These are phyloP conservation scores for Phytophthora ohioensis DNA, from an alignment of 352 stramenopile species.

Conservation along the genomic window DNA sequence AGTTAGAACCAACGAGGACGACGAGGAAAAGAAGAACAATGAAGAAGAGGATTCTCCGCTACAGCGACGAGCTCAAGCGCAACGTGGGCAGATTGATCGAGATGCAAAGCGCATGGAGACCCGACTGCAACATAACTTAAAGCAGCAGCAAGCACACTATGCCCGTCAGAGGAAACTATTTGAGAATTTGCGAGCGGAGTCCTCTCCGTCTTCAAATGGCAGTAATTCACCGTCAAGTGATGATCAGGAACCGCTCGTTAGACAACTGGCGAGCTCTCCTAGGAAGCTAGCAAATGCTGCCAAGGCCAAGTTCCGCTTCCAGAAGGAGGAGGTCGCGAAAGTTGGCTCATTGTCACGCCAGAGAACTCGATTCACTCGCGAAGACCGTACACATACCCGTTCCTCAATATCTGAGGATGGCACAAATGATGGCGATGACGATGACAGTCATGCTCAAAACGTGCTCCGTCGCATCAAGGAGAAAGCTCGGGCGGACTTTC, in stretches of 20 bases:
- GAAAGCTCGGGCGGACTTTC: constrained; percentile 47
- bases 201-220: constrained; percentile 23
- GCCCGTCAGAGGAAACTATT: constrained; percentile 67
- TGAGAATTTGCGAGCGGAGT: constrained; percentile 50
- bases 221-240: constrained; percentile 15
- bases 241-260: not conserved
- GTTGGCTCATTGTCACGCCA: constrained; percentile 12
- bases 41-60: constrained; percentile 15
- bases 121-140: constrained; percentile 61
- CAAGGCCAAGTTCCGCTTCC: constrained; percentile 5
- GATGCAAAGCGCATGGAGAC: constrained; percentile 51
- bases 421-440: constrained; percentile 29
- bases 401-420: not conserved
- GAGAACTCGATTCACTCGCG: constrained; percentile 3
- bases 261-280: not conserved
- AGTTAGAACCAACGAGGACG: constrained; percentile 11
- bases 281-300: constrained; percentile 7
- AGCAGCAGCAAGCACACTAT: constrained; percentile 71
- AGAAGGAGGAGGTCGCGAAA: constrained; percentile 7
- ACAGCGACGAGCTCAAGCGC: constrained; percentile 5
- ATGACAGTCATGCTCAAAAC: constrained; percentile 35
- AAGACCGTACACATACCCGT: not conserved
- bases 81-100: constrained; percentile 26
- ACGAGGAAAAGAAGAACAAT: constrained; percentile 16
- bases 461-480: constrained; percentile 50